Base-by-base conservation (phyloP, 1,284 basidiomycete species). In the Amylostereum areolatum region DNA sequence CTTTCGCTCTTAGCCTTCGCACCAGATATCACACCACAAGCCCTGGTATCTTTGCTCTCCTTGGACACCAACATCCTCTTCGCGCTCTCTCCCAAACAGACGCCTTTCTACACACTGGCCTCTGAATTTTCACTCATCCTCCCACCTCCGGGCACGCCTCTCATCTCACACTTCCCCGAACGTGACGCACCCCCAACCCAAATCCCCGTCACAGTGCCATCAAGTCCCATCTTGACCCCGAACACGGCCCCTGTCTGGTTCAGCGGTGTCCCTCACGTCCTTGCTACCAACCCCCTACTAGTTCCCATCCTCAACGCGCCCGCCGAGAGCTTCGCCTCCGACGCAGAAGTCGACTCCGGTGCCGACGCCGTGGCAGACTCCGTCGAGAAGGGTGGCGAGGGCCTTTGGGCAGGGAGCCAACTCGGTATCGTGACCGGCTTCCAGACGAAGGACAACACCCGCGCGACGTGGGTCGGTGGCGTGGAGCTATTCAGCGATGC, bases 401-500 rank as follows among this genome's bases (percentile, higher is more conserved):
- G 84, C 52, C 69, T 85, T 50, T 91, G 88, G 78, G 87, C 87
- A 0, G 93, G 92, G 4, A 81, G 80, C 54, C 77, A 79, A 34
- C 73, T 92, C 39, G 74, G 78, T 29, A 72, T 97, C 35, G 91
- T 93, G 41, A 88, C 86, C 3, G 95, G 91, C 5, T 90, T 98
- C 75, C 96, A 99, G 70, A 82, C 92, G 1, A 70, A 75, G 27
- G 80, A 81, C 51, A 92, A 89, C 57, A 85, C 86, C 0, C 76
- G 95, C 8, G 81, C 85, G 27, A 80, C 85, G 2, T 97, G 92
- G 70, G 75, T 89, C 3, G 96, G 95, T 7, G 85, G 90, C 33
- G 74, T 85, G 1, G 86, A 89, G 6, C 57, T 95, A 52, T 88
- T 98, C 65, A 82, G 78, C 24, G 77, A 87, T 55, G 81, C 83